Evolutionary conservation across 2,329 filamentous ascomycete genomes (phyloP).

Genomic region (Mycosphaerella sp.): DNA sequence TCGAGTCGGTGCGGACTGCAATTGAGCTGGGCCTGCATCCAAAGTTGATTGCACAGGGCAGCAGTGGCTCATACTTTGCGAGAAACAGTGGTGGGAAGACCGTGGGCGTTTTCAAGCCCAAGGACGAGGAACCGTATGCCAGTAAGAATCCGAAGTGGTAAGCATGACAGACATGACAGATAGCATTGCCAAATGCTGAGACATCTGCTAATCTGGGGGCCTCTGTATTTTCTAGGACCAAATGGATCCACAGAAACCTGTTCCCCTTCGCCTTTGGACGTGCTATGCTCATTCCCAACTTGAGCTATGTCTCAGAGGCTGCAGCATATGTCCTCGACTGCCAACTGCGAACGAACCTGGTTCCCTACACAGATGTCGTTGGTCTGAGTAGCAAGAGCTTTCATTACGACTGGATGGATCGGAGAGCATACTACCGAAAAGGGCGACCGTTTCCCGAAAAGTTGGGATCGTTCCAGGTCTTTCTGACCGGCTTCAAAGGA

Average conservation of each 20-base stretch:
- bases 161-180: neutral
- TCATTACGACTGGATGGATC: conserved; percentile 96
- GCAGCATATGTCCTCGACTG: conserved; percentile 92
- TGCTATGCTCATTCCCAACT: conserved; percentile 91
- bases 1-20: conserved; percentile 82
- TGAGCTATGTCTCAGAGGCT: conserved; percentile 96
- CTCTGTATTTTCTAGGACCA: conserved; percentile 35
- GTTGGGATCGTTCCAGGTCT: conserved; percentile 93
- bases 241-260: conserved; percentile 97
- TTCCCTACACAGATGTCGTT: conserved; percentile 94
- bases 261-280: conserved; percentile 97
- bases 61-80: conserved; percentile 97
- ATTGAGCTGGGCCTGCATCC: conserved; percentile 90
- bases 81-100: conserved; percentile 86
- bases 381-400: conserved; percentile 94
- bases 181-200: neutral
- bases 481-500: conserved; percentile 94
- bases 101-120: conserved; percentile 96
- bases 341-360: conserved; percentile 81
- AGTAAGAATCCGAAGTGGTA: conserved; percentile 77
- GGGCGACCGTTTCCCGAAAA: conserved; percentile 83
- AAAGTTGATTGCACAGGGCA: conserved; percentile 93
- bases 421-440: conserved; percentile 78
- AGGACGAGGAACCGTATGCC: conserved; percentile 97
- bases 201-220: neutral